Evolutionary conservation across 2,329 filamentous ascomycete species (phyloP).

Genomic region (Aspergillus sp.): DNA sequence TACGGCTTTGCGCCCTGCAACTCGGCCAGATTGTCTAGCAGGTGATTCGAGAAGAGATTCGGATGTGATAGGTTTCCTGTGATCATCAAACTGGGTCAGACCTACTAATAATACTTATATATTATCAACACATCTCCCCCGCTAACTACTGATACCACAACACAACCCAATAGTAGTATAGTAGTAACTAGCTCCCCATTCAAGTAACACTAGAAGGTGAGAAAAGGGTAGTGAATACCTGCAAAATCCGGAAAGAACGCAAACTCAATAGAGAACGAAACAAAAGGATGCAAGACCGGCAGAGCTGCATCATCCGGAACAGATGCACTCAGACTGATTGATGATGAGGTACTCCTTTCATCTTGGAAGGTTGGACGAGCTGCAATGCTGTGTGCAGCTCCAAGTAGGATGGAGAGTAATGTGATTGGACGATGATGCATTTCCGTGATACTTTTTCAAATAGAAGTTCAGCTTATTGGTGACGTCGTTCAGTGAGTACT

Average conservation of each 20-base stretch:
- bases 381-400: neutral
- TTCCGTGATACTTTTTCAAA: too few species aligned
- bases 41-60: constrained; percentile 4
- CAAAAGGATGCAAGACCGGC: constrained; percentile 5
- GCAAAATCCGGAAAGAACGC: constrained; percentile 8
- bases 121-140: neutral
- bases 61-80: constrained; percentile 1
- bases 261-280: constrained; percentile 7
- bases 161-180: too few species aligned
- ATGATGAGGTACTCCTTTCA: neutral
- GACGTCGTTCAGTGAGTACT: too few species aligned
- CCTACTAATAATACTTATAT: neutral
- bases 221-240: neutral
- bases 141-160: too few species aligned
- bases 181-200: too few species aligned
- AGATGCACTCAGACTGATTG: neutral
- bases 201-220: neutral
- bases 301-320: neutral
- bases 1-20: constrained; percentile 1
- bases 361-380: neutral
- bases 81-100: neutral
- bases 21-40: neutral
- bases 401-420: too few species aligned
- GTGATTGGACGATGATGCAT: too few species aligned
- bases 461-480: too few species aligned